Conservation (phyloP, 768 basidiomycete species). For the Leccinum subtestaceum region DNA sequence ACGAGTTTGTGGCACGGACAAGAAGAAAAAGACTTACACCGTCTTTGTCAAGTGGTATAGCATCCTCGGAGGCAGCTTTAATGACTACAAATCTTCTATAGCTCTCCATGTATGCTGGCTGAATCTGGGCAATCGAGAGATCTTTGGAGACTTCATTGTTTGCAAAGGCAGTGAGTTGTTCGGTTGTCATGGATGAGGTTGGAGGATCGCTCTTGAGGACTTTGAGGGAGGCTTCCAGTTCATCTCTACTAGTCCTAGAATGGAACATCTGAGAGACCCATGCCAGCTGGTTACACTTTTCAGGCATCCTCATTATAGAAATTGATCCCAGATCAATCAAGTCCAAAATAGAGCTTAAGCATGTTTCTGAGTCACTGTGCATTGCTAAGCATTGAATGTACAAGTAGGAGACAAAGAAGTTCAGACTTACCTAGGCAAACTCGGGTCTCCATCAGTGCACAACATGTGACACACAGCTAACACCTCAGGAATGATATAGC, state of each 20-base stretch:
- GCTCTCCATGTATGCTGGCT: conserved; percentile 57
- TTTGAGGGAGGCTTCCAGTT: conserved; percentile 41
- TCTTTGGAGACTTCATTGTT: conserved; percentile 49
- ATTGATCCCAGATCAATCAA: conserved; percentile 52
- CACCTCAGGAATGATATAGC: conserved; percentile 63
- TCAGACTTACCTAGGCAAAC: conserved; percentile 10
- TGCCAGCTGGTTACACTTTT: conserved; percentile 21
- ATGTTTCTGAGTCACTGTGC: conserved; percentile 6
- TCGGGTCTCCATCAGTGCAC: neutral
- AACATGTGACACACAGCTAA: conserved; percentile 44
- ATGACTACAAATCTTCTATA: conserved; percentile 70
- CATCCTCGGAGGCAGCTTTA: conserved; percentile 35
- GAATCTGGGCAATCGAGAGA: conserved; percentile 52
- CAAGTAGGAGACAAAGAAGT: neutral
- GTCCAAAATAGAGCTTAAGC: conserved; percentile 24
- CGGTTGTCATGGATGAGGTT: conserved; percentile 35
- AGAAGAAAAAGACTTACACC: conserved; percentile 42
- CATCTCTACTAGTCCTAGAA: conserved; percentile 29
- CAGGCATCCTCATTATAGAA: conserved; percentile 51
- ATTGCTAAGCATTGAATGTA: neutral
- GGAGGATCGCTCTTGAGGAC: conserved; percentile 18
- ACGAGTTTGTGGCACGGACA: neutral
- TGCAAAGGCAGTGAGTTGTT: conserved; percentile 37
- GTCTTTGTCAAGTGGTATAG: conserved; percentile 28
- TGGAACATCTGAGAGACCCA: conserved; percentile 28